Evolutionary conservation across 352 stramenopile species (phyloP), one percentile per base, ranked within the genome.

Genomic region (Pythium insidiosum): DNA sequence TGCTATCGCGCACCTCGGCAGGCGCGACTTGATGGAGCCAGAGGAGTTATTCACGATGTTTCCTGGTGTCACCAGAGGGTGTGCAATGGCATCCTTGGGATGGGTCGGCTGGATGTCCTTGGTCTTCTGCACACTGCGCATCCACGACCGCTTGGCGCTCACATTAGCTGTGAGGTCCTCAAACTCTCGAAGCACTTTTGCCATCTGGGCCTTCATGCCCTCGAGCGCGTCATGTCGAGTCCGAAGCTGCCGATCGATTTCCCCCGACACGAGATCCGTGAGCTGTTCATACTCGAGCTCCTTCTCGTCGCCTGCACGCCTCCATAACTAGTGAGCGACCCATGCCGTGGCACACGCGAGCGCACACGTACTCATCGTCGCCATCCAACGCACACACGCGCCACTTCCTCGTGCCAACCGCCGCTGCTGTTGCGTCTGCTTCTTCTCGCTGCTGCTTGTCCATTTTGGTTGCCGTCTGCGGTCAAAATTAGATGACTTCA

Each of bases 131-230:
- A 85, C 47, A 38, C 68, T 78, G 31, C 79, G 81, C 50, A 74
- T 81, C 75, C 75, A 88, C 29, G 75, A 78, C 13, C 68, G 71
- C 52, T 84, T 80, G 33, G 73, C 63, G 34, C 66, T 61, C 19
- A 74, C 48, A 24, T 63, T 77, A 46, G 42, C 63, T 28, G 70
- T 62, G 37, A 85, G 54, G 48, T 84, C 70, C 43, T 88, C 75
- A 38, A 88, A 81, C 55, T 88, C 75, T 7, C 61, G 58, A 29
- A 88, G 57, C 34, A 88, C 66, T 36, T 70, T 73, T 16, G 62
- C 60, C 73, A 88, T 84, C 50, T 88, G 73, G 30, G 64, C 47
- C 52, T 81, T 80, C 66, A 88, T 75, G 9, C 47, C 47, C 20
- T 84, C 70, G 10, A 88, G 42, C 37, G 68, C 42, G 29, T 72